Base-by-base conservation (phyloP, 257 asterid species). In the Solanum megistacrolobum region DNA sequence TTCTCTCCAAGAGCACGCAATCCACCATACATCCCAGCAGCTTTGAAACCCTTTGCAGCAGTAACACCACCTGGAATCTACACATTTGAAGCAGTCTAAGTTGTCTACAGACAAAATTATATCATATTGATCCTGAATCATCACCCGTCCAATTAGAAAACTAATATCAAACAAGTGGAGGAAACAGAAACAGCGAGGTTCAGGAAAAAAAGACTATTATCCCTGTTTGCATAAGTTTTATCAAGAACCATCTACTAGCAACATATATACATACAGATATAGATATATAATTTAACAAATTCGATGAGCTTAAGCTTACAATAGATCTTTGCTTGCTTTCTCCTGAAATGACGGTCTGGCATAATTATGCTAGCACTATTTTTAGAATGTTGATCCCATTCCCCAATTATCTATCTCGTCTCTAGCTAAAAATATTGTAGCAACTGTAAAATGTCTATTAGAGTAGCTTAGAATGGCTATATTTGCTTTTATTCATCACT, bases 21-120 rank as follows among this genome's bases (percentile, higher is more conserved):
- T 87, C 99, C 99, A 86, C 95, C 99, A 87, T 94, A 96, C 96
- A 95, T 92, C 52, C 99, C 99, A 29, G 99, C 94, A 91, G 99
- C 99, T 91, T 95, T 96, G 91, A 97, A 97, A 72, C 99, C 99
- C 87, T 92, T 93, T 35, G 99, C 98, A 87, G 99, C 99, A 27
- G 96, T 92, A 69, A 97, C 99, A 87, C 99, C 99, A 38, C 99
- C 99, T 9, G 95, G 94, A 90, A 97, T 92, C 99, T 97, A 90
- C 62, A 92, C 29, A 88, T 58, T 90, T 86, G 73, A 62, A 88
- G 32, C 83, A 86, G 79, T 88, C 55, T 87, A 85, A 86, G 89
- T 85, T 87, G 82, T 52, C 84, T 62, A 87, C 35, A 9, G 32
- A 32, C 46, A 29, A 65, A n/a, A 39, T 43, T 48, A 62, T 4